Evolutionary conservation across 345 rosid species (phyloP).

Genomic region (Fremontodendron californicum): DNA sequence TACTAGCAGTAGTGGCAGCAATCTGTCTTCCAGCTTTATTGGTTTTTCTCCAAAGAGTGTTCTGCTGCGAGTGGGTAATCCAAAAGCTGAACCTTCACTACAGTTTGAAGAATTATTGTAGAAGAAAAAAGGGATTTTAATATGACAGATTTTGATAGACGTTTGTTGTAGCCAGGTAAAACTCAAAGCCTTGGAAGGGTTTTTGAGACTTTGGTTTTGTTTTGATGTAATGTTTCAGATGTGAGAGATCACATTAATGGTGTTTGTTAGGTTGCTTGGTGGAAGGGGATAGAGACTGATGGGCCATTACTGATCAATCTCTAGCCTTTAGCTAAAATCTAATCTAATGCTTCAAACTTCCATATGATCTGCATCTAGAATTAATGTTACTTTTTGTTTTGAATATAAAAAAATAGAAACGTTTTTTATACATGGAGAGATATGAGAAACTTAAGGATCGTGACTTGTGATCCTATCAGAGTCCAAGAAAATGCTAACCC

Average conservation of each 20-base stretch:
- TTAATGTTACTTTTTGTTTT: not conserved
- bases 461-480: no score
- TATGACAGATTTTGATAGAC: not conserved
- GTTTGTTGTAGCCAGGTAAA: not conserved
- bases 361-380: not conserved
- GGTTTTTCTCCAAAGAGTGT: conserved; percentile 10
- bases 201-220: not conserved
- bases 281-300: not conserved
- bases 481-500: not conserved
- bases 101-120: conserved; percentile 1
- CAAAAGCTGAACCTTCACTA: conserved; percentile 9
- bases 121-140: not conserved
- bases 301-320: not conserved
- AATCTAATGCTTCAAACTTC: no score
- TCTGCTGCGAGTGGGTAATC: not conserved
- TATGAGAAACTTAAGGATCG: no score
- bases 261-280: not conserved
- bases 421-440: no score
- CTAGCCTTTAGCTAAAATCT: not conserved
- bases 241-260: not conserved
- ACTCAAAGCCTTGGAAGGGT: not conserved
- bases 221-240: not conserved
- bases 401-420: no score
- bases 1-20: not conserved
- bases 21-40: conserved; percentile 7